phyloP scores from a whole-genome alignment of 495 filamentous ascomycete genomes.

The Penicillium goetzii region DNA sequence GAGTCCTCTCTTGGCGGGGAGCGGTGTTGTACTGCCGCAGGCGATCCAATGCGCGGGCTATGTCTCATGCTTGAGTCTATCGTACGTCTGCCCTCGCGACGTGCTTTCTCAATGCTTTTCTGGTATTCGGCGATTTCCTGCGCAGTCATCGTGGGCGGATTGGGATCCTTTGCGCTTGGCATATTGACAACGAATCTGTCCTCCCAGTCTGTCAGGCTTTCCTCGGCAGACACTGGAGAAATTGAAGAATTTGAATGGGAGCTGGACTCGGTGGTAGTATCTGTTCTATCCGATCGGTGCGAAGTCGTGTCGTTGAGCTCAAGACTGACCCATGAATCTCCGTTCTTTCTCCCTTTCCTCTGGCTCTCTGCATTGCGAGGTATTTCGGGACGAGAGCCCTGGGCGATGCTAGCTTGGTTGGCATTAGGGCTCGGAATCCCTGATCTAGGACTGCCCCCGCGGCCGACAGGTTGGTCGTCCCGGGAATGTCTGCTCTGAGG shows the following conservation, averaged over 20 bases:
- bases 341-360: slow-evolving; percentile 32
- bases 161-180: slow-evolving; percentile 50
- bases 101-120: slow-evolving; percentile 41
- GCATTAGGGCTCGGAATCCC: slow-evolving; percentile 34
- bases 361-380: slow-evolving; percentile 19
- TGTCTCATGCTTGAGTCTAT: slow-evolving; percentile 39
- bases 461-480: slow-evolving; percentile 25
- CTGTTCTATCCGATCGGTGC: slow-evolving; percentile 26
- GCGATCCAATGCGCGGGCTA: slow-evolving; percentile 38
- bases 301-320: slow-evolving; percentile 24
- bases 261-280: slow-evolving; percentile 35
- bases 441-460: slow-evolving; percentile 35
- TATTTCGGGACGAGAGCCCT: slow-evolving; percentile 13
- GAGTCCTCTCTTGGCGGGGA: slow-evolving; percentile 15
- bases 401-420: slow-evolving; percentile 17
- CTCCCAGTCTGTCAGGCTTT: slow-evolving; percentile 44
- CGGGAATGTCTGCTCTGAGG: slow-evolving; percentile 10
- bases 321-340: slow-evolving; percentile 31
- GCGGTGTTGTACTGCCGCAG: slow-evolving; percentile 25
- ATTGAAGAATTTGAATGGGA: slow-evolving; percentile 38
- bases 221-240: slow-evolving; percentile 41
- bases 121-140: slow-evolving; percentile 49
- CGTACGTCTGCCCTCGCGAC: slow-evolving; percentile 34
- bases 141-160: slow-evolving; percentile 45
- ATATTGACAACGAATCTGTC: slow-evolving; percentile 54